Evolutionary conservation across 192 early-diverging fungal genomes (phyloP).

Genomic region (Fimicolochytrium jonesii): DNA sequence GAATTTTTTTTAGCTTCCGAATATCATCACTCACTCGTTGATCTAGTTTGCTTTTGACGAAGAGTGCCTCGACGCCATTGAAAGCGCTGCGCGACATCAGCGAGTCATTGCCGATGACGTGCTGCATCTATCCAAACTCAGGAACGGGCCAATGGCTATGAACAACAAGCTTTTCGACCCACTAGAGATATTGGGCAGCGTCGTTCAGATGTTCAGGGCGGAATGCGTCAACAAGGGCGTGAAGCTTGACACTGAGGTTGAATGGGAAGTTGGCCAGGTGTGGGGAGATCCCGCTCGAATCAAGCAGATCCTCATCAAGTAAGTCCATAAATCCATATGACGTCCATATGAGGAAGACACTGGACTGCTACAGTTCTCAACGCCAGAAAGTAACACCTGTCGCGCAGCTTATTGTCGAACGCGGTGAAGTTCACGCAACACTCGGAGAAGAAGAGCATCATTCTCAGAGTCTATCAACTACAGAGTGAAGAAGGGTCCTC

Average conservation of each 20-base stretch:
- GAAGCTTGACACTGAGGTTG: neutral
- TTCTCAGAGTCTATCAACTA: neutral
- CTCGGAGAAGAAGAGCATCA: too few relatives aligned
- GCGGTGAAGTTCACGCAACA: slow-evolving; percentile 15
- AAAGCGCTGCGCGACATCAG: slow-evolving; percentile 21
- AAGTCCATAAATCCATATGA: neutral
- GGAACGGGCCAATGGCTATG: neutral
- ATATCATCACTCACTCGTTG: neutral
- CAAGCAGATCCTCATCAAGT: slow-evolving; percentile 5
- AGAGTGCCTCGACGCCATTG: slow-evolving; percentile 24
- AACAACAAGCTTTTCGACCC: neutral
- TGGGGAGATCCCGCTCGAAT: slow-evolving; percentile 12
- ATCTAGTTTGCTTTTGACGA: neutral
- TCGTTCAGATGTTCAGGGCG: neutral
- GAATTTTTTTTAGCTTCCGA: neutral
- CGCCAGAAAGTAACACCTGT: too few relatives aligned
- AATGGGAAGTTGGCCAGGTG: neutral
- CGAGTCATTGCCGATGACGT: slow-evolving; percentile 27
- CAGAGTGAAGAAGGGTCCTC: neutral
- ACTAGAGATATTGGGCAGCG: neutral
- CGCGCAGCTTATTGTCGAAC: neutral
- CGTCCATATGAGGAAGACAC: neutral
- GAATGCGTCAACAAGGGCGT: neutral
- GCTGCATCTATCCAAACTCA: slow-evolving; percentile 18
- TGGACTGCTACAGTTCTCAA: too few relatives aligned